These are phyloP conservation scores for Phenoliferia sp. DNA, from an alignment of 1,284 basidiomycete species.

Conservation along the genomic window DNA sequence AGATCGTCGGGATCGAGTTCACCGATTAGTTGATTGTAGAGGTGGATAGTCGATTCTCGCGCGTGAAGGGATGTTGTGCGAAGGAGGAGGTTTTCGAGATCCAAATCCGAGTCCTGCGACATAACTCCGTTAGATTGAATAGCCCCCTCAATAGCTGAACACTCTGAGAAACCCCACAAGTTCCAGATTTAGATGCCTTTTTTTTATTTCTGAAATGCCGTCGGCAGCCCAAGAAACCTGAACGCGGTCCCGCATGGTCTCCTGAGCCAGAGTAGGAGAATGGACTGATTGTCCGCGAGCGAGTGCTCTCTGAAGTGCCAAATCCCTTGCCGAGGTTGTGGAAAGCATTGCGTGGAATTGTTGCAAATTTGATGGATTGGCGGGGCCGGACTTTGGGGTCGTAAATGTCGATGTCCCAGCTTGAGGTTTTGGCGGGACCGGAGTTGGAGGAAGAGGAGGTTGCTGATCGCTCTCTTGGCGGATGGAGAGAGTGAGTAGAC, in stretches of 20 bases:
- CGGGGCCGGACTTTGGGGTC: not conserved
- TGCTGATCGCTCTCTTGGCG: not conserved
- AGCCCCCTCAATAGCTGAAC: no score
- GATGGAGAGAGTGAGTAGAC: not conserved
- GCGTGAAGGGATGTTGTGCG: not conserved
- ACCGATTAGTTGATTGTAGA: not conserved
- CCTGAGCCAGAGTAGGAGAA: not conserved
- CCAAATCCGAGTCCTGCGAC: not conserved
- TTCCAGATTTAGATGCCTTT: not conserved
- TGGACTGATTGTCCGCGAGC: not conserved
- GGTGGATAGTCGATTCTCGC: not conserved
- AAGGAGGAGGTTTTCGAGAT: constrained; percentile 8
- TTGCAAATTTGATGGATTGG: not conserved
- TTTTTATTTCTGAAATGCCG: not conserved
- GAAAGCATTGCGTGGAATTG: not conserved
- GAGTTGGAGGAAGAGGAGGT: not conserved
- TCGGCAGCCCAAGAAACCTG: constrained; percentile 3
- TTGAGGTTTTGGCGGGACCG: not conserved
- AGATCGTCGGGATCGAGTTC: constrained; percentile 1
- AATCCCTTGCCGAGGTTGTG: not conserved
- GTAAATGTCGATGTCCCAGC: not conserved
- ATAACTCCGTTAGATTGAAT: no score
- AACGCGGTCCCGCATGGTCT: not conserved
- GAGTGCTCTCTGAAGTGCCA: not conserved
- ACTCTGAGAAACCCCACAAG: not conserved